Evolutionary conservation across 768 basidiomycete genomes (phyloP).

Genomic region (Pisolithus orientalis): DNA sequence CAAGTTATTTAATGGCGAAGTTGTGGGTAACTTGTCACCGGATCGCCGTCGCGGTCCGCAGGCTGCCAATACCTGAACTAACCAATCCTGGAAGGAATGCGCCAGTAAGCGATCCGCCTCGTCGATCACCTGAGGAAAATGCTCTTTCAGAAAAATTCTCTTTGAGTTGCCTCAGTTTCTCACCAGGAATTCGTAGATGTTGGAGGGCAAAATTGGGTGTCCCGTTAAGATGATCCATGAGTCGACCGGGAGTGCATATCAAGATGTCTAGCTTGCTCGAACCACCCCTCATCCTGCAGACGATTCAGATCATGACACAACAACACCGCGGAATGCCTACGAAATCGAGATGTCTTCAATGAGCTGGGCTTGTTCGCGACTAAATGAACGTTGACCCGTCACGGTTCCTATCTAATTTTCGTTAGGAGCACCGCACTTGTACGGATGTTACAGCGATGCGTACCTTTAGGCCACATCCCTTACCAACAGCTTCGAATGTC

Average conservation of each 20-base stretch:
- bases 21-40: not conserved
- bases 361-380: slow-evolving; percentile 82
- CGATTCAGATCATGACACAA: not conserved
- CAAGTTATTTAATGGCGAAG: slow-evolving; percentile 5
- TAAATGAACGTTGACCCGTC: slow-evolving; percentile 91
- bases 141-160: not conserved
- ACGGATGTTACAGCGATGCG: not conserved
- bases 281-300: slow-evolving; percentile 65
- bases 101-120: slow-evolving; percentile 95
- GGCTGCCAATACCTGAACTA: slow-evolving; percentile 76
- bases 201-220: slow-evolving; percentile 90
- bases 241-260: slow-evolving; percentile 90
- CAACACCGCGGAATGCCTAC: slow-evolving; percentile 33
- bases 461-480: slow-evolving; percentile 85
- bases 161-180: slow-evolving; percentile 18
- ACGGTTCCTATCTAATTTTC: slow-evolving; percentile 61
- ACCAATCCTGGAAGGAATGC: slow-evolving; percentile 96
- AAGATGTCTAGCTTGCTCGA: slow-evolving; percentile 90
- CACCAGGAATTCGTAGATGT: slow-evolving; percentile 91
- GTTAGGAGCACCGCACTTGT: slow-evolving; percentile 1
- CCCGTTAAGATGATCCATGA: slow-evolving; percentile 88
- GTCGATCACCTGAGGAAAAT: slow-evolving; percentile 70
- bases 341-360: slow-evolving; percentile 49
- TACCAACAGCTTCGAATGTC: slow-evolving; percentile 79
- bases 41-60: slow-evolving; percentile 40